Conservation (phyloP, 257 asterid species). For the Asclepias syriaca region DNA sequence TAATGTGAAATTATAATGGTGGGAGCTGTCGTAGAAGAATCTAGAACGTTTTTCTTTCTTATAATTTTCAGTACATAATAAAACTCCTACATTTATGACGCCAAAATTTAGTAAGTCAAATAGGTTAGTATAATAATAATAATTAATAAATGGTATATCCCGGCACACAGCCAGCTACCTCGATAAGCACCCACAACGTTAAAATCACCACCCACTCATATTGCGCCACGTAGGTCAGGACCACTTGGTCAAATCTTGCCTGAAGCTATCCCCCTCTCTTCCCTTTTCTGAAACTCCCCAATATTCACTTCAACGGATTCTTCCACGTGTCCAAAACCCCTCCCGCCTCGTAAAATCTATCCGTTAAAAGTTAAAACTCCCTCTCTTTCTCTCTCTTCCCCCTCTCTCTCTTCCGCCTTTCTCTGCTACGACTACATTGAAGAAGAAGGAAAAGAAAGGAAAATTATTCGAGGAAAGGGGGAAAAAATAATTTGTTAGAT, state of each 20-base stretch:
- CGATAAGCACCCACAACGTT: slow-evolving; percentile 32
- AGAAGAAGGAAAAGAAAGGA: slow-evolving; percentile 6
- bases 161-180: slow-evolving; percentile 14
- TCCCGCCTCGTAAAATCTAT: slow-evolving; percentile 46
- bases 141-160: not conserved
- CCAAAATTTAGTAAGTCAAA: not conserved
- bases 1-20: too few species aligned
- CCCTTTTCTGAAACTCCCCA: not conserved
- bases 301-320: slow-evolving; percentile 6
- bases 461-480: not conserved
- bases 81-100: not conserved
- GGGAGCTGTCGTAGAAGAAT: not conserved
- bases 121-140: not conserved
- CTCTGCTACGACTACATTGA: slow-evolving; percentile 26
- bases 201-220: slow-evolving; percentile 17
- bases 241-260: slow-evolving; percentile 9
- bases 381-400: slow-evolving; percentile 7
- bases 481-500: too few species aligned
- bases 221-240: slow-evolving; percentile 15
- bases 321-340: slow-evolving; percentile 37
- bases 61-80: not conserved
- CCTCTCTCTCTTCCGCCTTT: slow-evolving; percentile 14
- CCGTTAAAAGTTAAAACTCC: slow-evolving; percentile 44
- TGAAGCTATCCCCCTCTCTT: slow-evolving; percentile 2
- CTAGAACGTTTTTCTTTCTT: not conserved